Conservation (phyloP, 768 basidiomycete genomes). For the Lentinula detonsa region DNA sequence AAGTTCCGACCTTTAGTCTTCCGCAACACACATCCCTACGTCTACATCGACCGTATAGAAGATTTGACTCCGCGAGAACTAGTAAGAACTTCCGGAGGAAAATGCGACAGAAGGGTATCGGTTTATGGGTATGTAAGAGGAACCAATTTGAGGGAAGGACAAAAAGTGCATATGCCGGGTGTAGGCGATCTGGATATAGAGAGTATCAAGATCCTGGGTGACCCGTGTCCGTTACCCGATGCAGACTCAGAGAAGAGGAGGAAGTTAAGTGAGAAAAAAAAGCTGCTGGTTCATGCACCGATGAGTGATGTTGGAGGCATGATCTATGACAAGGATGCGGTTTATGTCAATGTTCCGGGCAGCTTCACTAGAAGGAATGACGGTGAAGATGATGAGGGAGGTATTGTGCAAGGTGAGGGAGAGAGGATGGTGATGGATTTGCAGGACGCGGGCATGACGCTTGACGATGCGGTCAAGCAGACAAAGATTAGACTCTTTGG, state of each 20-base stretch:
- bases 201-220: constrained; percentile 70
- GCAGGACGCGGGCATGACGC: constrained; percentile 77
- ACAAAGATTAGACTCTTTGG: constrained; percentile 83
- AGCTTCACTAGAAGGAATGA: constrained; percentile 78
- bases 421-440: constrained; percentile 97
- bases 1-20: constrained; percentile 98
- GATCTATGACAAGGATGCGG: constrained; percentile 96
- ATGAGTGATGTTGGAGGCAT: constrained; percentile 99
- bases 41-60: constrained; percentile 91
- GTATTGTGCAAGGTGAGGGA: constrained; percentile 72
- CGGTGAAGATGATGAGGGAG: constrained; percentile 40
- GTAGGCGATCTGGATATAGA: constrained; percentile 84
- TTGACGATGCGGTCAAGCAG: constrained; percentile 76
- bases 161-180: constrained; percentile 89
- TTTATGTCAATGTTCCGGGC: constrained; percentile 96
- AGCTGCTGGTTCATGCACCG: constrained; percentile 87
- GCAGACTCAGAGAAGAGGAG: constrained; percentile 85
- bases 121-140: constrained; percentile 94
- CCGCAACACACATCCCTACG: constrained; percentile 91
- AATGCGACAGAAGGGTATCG: constrained; percentile 90
- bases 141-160: constrained; percentile 70
- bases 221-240: constrained; percentile 94
- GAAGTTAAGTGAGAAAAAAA: constrained; percentile 94
- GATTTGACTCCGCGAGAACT: constrained; percentile 89
- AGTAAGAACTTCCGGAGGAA: constrained; percentile 72